Evolutionary conservation across 2,329 filamentous ascomycete genomes (phyloP), one percentile per base, ranked within the genome.

Genomic region (Hymenoscyphus scutula): DNA sequence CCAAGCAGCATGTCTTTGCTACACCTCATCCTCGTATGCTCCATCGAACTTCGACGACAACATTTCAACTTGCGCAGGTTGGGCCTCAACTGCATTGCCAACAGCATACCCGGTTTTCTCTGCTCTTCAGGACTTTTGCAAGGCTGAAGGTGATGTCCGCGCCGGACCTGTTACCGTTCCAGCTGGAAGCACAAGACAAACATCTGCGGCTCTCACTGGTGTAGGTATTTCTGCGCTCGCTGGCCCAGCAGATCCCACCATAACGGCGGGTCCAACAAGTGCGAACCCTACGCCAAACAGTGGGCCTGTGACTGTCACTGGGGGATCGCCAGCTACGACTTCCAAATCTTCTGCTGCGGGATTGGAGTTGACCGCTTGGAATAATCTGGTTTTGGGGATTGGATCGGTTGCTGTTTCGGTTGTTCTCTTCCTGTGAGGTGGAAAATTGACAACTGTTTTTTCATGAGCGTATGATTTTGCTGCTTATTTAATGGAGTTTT

Each of bases 131-230:
- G 57, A 58, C 23, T 65, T 67, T 10, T 67, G 67, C 30, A 60
- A 60, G 27, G 62, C n/a, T n/a, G 54, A 48, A 41, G 65, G 65
- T 4, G 38, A 79, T 66, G 79, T 79, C 57, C 19, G 41, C 23
- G 41, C 6, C 10, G 41, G 41, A 13, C 1, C 10, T 34, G 32
- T 34, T 25, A 11, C n/a, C 10, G 27, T 54, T 10, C 7, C 38
- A 27, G 8, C 45, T 23, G 29, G 23, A 8, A 48, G 23, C 5
- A 5, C 25, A 5, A 30, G 19, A n/a, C 23, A 41, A 15, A 27
- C 56, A 15, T 10, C 27, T 1, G 37, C 30, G 17, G 23, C 27
- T 13, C 27, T 58, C 17, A 58, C 38, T 2, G 56, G 56, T 17
- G 34, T 17, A 5, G 37, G 23, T 2, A 58, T 10, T 17, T 29